These are phyloP conservation scores for Penicillium sp. DNA, from an alignment of 2,329 filamentous ascomycete species.

Conservation along the genomic window DNA sequence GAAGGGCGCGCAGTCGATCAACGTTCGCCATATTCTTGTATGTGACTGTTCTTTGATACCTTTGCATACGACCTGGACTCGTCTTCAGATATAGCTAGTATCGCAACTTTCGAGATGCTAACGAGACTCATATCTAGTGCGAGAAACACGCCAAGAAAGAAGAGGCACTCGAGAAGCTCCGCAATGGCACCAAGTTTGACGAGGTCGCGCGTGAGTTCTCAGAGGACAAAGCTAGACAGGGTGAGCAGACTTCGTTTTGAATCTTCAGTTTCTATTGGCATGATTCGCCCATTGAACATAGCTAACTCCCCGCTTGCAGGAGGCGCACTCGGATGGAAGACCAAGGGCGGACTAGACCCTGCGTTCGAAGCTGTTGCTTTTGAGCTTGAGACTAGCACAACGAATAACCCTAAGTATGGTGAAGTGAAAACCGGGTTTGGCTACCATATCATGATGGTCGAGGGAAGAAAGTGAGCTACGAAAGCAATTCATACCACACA, in stretches of 20 bases:
- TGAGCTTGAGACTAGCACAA: slow-evolving; percentile 63
- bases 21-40: slow-evolving; percentile 65
- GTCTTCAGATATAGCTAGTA: background rate
- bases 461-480: slow-evolving; percentile 57
- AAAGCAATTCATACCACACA: background rate
- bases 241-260: slow-evolving; percentile 28
- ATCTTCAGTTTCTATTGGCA: background rate
- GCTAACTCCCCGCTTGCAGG: slow-evolving; percentile 42
- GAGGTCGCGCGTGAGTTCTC: slow-evolving; percentile 66
- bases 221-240: slow-evolving; percentile 66
- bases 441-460: slow-evolving; percentile 71
- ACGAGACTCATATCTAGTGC: slow-evolving; percentile 43
- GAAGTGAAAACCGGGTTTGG: slow-evolving; percentile 66
- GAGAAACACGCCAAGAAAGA: slow-evolving; percentile 68
- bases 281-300: background rate
- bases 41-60: slow-evolving; percentile 18
- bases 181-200: slow-evolving; percentile 63
- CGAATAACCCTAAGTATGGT: slow-evolving; percentile 60
- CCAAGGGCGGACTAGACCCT: slow-evolving; percentile 56
- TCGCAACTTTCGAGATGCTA: background rate
- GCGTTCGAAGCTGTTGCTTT: slow-evolving; percentile 66
- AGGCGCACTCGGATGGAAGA: slow-evolving; percentile 66
- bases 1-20: slow-evolving; percentile 65
- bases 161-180: slow-evolving; percentile 63
- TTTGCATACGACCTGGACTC: background rate